Conservation (phyloP, 1,139 yeast species). For the Oligophagozyma castellii region DNA sequence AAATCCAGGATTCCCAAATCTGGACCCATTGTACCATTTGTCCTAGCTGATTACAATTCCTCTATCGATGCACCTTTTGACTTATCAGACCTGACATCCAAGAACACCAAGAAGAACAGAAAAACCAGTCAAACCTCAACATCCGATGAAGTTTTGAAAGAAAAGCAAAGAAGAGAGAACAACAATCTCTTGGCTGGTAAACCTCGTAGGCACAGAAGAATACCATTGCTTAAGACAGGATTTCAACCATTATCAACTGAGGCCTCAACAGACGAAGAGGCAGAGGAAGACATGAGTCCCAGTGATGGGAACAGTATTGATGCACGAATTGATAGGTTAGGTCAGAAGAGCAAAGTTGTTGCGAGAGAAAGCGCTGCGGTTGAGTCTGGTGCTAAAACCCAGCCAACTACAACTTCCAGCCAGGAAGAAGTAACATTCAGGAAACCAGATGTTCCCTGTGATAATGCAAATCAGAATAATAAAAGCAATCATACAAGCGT, state of each 20-base stretch:
- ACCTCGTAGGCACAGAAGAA: conserved; percentile 14
- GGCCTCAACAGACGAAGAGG: conserved; percentile 25
- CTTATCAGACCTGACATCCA: conserved; percentile 1
- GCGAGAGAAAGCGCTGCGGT: no score
- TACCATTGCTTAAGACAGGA: conserved; percentile 32
- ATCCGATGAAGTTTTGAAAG: no score
- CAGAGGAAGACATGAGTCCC: conserved; percentile 1
- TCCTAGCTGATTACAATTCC: conserved; percentile 58
- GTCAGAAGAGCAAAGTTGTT: no score
- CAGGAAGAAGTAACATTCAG: conserved; percentile 1
- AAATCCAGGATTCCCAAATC: conserved; percentile 60
- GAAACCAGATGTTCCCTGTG: background rate
- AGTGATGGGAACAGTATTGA: background rate
- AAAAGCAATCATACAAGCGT: conserved; percentile 7
- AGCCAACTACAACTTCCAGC: background rate
- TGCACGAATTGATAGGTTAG: no score
- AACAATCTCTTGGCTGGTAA: background rate
- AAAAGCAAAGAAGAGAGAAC: background rate
- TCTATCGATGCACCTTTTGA: conserved; percentile 59
- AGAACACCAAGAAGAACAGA: background rate
- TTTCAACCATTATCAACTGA: conserved; percentile 33
- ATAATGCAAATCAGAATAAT: conserved; percentile 2
- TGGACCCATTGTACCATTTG: conserved; percentile 63
- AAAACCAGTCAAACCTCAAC: background rate
- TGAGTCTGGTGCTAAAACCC: background rate